phyloP scores from a whole-genome alignment of 2,329 filamentous ascomycete genomes.

The Penicillium sp. region DNA sequence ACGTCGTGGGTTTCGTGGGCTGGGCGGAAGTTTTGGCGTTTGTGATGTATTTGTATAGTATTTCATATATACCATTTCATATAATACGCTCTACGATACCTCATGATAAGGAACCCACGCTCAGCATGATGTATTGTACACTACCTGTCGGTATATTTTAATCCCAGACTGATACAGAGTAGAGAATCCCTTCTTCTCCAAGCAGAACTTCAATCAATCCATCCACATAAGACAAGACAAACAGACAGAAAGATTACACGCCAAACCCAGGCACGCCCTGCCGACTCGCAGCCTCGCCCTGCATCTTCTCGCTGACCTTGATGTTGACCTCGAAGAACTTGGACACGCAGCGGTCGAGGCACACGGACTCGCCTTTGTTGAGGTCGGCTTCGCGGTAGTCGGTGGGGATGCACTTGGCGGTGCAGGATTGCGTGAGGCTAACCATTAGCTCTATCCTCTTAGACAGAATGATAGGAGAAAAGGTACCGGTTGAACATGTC shows the following conservation, averaged over 20 bases:
- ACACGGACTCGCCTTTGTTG: conserved; percentile 98
- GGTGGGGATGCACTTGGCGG: conserved; percentile 85
- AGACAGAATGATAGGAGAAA: too few species aligned
- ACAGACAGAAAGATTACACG: too few species aligned
- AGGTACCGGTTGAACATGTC: conserved; percentile 94
- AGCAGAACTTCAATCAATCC: too few species aligned
- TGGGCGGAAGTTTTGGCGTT: conserved; percentile 23
- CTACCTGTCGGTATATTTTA: background rate
- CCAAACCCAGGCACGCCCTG: conserved; percentile 55
- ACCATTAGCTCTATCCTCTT: background rate
- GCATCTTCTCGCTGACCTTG: conserved; percentile 96
- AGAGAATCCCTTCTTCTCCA: too few species aligned
- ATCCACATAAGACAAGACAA: too few species aligned
- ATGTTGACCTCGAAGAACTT: conserved; percentile 99
- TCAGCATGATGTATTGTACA: conserved; percentile 8
- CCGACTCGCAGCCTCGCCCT: conserved; percentile 71
- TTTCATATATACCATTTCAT: too few species aligned
- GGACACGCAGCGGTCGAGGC: conserved; percentile 91
- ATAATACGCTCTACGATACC: too few species aligned
- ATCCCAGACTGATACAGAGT: too few species aligned
- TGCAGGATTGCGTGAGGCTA: conserved; percentile 83
- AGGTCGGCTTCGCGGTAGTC: conserved; percentile 95
- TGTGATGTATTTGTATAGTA: background rate
- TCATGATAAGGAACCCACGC: background rate
- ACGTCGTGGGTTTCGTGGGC: conserved; percentile 60